phyloP scores from a whole-genome alignment of 163 green algal species.

The Chlamydomonas reinhardtii region DNA sequence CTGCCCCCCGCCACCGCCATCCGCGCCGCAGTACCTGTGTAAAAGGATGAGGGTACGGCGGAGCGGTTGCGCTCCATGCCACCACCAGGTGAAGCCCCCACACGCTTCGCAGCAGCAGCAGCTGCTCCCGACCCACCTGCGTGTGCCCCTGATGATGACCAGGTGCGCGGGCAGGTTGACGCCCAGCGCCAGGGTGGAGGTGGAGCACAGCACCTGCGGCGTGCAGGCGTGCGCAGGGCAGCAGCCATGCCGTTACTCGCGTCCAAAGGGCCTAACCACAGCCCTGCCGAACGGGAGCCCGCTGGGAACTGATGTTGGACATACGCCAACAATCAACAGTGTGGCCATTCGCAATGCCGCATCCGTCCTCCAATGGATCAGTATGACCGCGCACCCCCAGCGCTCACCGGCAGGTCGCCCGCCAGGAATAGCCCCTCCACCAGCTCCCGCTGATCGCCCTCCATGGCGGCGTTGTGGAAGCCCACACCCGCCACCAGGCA shows the following conservation, averaged over 20 bases:
- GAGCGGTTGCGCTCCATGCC: too few relatives aligned
- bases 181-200: conserved; percentile 90
- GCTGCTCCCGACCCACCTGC: neutral
- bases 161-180: conserved; percentile 97
- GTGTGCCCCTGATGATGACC: conserved; percentile 93
- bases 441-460: conserved; percentile 76
- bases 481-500: conserved; percentile 80
- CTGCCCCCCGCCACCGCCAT: conserved; percentile 45
- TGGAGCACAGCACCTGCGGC: conserved; percentile 89
- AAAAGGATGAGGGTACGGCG: neutral
- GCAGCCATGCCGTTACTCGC: too few relatives aligned
- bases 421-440: conserved; percentile 91
- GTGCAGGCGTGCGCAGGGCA: neutral
- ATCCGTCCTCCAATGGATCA: too few relatives aligned
- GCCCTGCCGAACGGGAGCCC: too few relatives aligned
- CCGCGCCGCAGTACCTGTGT: conserved; percentile 56
- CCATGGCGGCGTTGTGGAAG: conserved; percentile 93
- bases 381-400: too few relatives aligned
- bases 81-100: too few relatives aligned
- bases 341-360: too few relatives aligned
- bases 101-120: neutral
- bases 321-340: too few relatives aligned
- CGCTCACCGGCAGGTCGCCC: conserved; percentile 69
- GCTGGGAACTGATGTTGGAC: too few relatives aligned
- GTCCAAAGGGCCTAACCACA: too few relatives aligned